Evolutionary conservation across 108 stramenopile genomes (phyloP), one percentile per base, ranked within the genome.

Genomic region (Nitzschia sp.): DNA sequence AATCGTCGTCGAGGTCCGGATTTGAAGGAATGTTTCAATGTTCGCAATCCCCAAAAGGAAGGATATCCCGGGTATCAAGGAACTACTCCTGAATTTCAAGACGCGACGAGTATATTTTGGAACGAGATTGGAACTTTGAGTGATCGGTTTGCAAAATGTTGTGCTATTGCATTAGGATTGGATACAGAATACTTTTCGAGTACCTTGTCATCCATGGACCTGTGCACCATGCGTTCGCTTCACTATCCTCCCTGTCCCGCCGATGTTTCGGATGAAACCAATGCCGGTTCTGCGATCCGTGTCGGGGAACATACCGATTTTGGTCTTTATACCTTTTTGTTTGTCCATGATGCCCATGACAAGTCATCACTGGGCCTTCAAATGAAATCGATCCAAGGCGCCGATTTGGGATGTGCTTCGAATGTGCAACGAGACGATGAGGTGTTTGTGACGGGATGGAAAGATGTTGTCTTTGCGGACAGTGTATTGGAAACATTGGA

Each of bases 281-380:
- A 57, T 19, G 19, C 53, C 17, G 25, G 21, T 22, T 9, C 19
- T 1, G 34, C 60, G 19, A 39, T 60, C 41, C 71, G 72, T 40
- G 48, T 60, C 26, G 72, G 73, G 29, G 73, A 77, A 21, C 78
- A 79, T 39, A 79, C 78, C 19, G 76, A 79, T 52, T 79, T 79
- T 75, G 78, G 78, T 46, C 21, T 44, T 3, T 73, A 46, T 50
- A 76, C 79, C 8, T 76, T 80, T 52, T 57, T 80, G 3, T 71
- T 79, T 15, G n/a, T 79, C 14, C 17, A 46, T 9, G 41, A 51
- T 25, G 55, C 17, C 17, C 46, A 48, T 48, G 46, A 65, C 10
- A 10, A 67, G 10, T 63, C 41, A 14, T 42, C 65, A 8, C 6
- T 38, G 26, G 76, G 80, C 17, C 52, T 81, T 6, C 74, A 81